Percentiles rank a stretch among this genome's conserved stretches.
These are phyloP conservation scores for Phaseolus coccineus DNA, from an alignment of 331 rosid species.

Conservation along the genomic window DNA sequence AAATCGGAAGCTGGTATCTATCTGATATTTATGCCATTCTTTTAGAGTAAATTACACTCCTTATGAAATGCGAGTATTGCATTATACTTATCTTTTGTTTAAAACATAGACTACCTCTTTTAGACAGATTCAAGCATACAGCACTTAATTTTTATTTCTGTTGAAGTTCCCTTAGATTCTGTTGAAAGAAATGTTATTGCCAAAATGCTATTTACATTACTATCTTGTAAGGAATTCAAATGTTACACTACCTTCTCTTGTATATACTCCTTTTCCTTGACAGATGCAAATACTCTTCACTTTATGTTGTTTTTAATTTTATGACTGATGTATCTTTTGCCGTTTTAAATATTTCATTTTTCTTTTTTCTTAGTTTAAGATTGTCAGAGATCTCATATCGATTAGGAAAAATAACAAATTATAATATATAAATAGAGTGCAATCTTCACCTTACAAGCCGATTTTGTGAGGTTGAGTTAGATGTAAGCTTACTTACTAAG, in stretches of 20 bases:
- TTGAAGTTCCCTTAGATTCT: background rate
- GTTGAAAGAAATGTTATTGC: background rate
- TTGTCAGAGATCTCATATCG: too few species aligned
- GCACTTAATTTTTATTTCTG: background rate
- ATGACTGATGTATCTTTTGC: background rate
- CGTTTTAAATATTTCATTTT: background rate
- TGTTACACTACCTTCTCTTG: background rate
- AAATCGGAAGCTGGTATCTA: conserved; percentile 87
- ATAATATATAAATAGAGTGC: too few species aligned
- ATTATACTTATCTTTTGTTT: background rate
- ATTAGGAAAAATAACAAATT: too few species aligned
- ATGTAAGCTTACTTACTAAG: too few species aligned
- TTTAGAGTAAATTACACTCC: background rate
- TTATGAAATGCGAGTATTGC: background rate
- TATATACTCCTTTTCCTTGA: background rate
- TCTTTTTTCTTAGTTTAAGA: background rate
- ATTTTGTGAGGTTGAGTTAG: too few species aligned
- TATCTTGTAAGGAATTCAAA: background rate
- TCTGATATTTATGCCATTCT: conserved; percentile 17
- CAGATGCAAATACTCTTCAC: background rate
- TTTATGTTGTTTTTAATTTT: background rate
- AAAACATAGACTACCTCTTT: background rate
- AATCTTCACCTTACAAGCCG: too few species aligned
- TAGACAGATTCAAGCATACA: background rate
- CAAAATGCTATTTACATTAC: background rate